Conservation (phyloP, 257 asterid genomes). For the Lycium barbarum region DNA sequence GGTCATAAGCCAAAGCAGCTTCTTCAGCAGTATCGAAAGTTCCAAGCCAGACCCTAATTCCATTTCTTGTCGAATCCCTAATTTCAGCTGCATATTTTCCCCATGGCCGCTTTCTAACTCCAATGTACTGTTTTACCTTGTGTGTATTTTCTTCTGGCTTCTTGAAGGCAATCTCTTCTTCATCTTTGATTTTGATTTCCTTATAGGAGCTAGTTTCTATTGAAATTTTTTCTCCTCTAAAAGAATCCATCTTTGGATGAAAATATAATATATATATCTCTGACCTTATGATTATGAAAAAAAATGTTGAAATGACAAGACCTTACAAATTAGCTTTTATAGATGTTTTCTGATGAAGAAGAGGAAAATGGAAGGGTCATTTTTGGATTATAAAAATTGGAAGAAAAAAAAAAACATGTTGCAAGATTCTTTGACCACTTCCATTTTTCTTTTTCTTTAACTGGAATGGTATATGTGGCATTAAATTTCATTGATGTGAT, state of each 20-base stretch:
- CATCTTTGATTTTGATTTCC: neutral
- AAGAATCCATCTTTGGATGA: neutral
- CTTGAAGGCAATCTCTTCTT: neutral
- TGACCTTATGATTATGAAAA: neutral
- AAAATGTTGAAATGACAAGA: neutral
- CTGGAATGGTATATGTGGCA: neutral
- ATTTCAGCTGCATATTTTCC: slow-evolving; percentile 37
- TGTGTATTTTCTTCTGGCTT: slow-evolving; percentile 12
- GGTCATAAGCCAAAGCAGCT: slow-evolving; percentile 35
- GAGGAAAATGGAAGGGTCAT: neutral
- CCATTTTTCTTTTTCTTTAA: neutral
- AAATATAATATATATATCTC: neutral
- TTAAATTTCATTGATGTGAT: slow-evolving; percentile 5
- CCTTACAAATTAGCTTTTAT: neutral
- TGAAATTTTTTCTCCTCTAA: too few relatives aligned
- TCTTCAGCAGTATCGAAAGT: slow-evolving; percentile 33
- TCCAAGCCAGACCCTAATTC: slow-evolving; percentile 36
- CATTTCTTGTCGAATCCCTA: slow-evolving; percentile 27
- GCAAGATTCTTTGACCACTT: slow-evolving; percentile 1
- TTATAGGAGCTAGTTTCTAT: too few relatives aligned
- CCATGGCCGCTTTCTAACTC: slow-evolving; percentile 37
- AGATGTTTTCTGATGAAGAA: neutral
- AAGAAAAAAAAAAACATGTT: neutral
- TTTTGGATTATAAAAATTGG: neutral
- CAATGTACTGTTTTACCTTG: slow-evolving; percentile 18